A percentile compares a stretch with the other conserved stretches of the same genome.
Evolutionary conservation across 305 asterid genomes (phyloP).

Genomic region (Euphrasia arctica): DNA sequence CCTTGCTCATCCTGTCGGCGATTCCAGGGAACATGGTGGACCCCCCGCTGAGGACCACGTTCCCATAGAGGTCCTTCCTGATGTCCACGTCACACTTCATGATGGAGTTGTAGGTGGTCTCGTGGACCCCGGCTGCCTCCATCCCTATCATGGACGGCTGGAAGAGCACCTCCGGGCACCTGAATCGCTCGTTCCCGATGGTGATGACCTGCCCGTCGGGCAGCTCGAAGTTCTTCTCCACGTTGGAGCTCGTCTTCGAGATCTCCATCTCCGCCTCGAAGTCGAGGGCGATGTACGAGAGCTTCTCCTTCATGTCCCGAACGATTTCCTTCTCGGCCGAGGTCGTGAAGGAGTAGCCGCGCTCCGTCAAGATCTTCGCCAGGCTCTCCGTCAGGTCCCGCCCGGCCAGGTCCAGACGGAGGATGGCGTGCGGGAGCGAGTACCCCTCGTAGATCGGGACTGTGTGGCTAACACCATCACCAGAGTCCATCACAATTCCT

Average conservation of each 20-base stretch:
- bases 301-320: constrained; percentile 38
- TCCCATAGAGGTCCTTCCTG: constrained; percentile 33
- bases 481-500: constrained; percentile 39
- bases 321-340: constrained; percentile 37
- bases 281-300: constrained; percentile 32
- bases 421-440: constrained; percentile 36
- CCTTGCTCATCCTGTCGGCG: constrained; percentile 37
- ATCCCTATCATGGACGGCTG: constrained; percentile 35
- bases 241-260: constrained; percentile 30
- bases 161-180: constrained; percentile 37
- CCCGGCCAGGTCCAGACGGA: constrained; percentile 35
- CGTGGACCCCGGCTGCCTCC: constrained; percentile 36
- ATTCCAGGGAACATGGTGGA: constrained; percentile 33
- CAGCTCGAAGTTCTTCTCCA: constrained; percentile 33
- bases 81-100: constrained; percentile 37
- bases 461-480: constrained; percentile 38
- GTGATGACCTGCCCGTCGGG: constrained; percentile 38
- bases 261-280: constrained; percentile 34
- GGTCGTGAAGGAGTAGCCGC: constrained; percentile 31
- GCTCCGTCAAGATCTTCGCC: constrained; percentile 33
- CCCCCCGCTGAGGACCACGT: constrained; percentile 34
- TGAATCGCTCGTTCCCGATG: constrained; percentile 35
- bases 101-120: constrained; percentile 32
- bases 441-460: constrained; percentile 34
- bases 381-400: constrained; percentile 31